Evolutionary conservation across 1,284 basidiomycete genomes (phyloP), one percentile per base, ranked within the genome.

Genomic region (Cutaneotrichosporon sp.): DNA sequence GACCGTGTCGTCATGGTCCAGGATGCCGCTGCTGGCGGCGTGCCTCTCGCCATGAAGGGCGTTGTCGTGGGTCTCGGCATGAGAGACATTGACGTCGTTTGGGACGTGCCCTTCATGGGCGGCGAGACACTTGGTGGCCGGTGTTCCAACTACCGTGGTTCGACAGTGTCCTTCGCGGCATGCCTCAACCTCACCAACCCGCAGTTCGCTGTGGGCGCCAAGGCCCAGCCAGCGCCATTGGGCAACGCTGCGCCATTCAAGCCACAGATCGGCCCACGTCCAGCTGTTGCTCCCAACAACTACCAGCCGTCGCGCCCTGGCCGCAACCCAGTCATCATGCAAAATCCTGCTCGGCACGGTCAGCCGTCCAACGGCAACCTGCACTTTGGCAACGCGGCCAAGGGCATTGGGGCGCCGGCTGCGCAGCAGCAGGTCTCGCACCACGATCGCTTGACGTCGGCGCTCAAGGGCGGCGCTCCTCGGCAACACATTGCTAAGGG

Each of bases 1-100:
- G 96, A 99, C 80, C 87, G 97, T 14, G 94, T 98, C 46, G 90
- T 91, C 32, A 96, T 96, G 89, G 93, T 97, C 1, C 89, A 92
- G 70, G 96, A 99, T 77, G 88, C 91, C 0, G 80, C 78, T 10
- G 81, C 83, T 16, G 96, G 96, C n/a, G 88, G 89, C 30, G 93
- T 99, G 0, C 94, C 95, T 0, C 84, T 98, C 11, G 88, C 89
- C 2, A 90, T 90, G 62, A 96, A 96, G 78, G 97, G 97, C 49
- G 91, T 96, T 10, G 93, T 98, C 18, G 87, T 99, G 60, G 93
- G 95, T 5, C 82, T 99, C 72, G 90, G 88, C 71, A 83, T 88
- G 13, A 90, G 89, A 73, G 88, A 89, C 11, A 90, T 99, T 84
- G 97, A 99, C 77, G 89, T 99, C n/a, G 86, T 97, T 0, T 99